Percentiles rank a stretch among this genome's conserved stretches.
phyloP scores from a whole-genome alignment of 176 grass and related monocot genomes.

The Carex littledalei region DNA sequence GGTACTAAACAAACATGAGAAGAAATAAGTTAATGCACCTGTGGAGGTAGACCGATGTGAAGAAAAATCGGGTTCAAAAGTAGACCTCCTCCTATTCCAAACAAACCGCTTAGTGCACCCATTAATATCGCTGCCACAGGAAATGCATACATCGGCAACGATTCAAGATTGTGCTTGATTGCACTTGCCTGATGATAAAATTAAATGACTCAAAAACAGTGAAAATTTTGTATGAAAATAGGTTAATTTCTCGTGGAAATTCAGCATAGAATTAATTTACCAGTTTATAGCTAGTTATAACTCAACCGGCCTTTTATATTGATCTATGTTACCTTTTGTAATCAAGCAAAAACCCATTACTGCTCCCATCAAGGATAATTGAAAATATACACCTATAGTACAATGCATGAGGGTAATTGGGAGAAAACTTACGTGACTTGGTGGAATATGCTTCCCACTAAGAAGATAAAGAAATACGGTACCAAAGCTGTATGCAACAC shows the following conservation, averaged over 20 bases:
- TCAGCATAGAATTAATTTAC: not conserved
- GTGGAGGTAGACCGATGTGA: constrained; percentile 67
- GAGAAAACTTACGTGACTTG: constrained; percentile 65
- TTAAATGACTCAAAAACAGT: not conserved
- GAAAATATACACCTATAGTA: not conserved
- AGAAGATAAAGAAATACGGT: constrained; percentile 89
- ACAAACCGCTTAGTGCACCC: constrained; percentile 69
- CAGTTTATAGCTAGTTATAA: not conserved
- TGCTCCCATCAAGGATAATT: not conserved
- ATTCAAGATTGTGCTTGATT: constrained; percentile 4
- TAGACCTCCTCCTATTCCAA: constrained; percentile 76
- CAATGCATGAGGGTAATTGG: constrained; percentile 2
- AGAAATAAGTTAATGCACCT: constrained; percentile 26
- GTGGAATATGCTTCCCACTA: constrained; percentile 90
- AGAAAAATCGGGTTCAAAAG: constrained; percentile 78
- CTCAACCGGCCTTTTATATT: not conserved
- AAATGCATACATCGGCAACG: constrained; percentile 34
- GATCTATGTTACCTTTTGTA: not conserved
- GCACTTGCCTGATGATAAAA: constrained; percentile 15
- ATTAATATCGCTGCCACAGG: constrained; percentile 51
- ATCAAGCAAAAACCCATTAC: not conserved
- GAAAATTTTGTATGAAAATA: not conserved
- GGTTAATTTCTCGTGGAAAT: not conserved
- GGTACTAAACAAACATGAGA: not conserved
- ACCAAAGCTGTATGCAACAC: constrained; percentile 86